A percentile compares a stretch with the other conserved stretches of the same genome.
phyloP scores from a whole-genome alignment of 805 yeast species.

The Blastobotrys chiropterorum region DNA sequence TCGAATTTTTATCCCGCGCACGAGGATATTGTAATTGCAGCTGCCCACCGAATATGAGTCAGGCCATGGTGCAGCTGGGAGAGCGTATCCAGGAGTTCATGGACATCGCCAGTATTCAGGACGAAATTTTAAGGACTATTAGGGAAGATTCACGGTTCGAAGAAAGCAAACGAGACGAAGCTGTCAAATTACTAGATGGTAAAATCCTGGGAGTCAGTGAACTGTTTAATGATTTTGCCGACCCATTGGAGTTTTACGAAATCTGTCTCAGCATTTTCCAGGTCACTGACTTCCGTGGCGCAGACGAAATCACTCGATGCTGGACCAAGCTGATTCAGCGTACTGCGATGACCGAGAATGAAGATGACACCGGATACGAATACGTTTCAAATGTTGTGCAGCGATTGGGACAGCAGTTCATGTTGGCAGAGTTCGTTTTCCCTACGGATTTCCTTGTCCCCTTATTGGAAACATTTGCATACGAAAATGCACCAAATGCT shows the following conservation, averaged over 20 bases:
- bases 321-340: conserved; percentile 62
- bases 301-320: conserved; percentile 72
- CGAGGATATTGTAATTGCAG: conserved; percentile 86
- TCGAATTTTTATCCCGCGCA: conserved; percentile 85
- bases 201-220: conserved; percentile 68
- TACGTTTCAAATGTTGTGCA: conserved; percentile 33
- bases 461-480: conserved; percentile 52
- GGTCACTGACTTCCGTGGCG: conserved; percentile 76
- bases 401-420: conserved; percentile 56
- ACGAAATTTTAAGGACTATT: conserved; percentile 43
- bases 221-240: conserved; percentile 78
- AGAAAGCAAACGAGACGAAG: conserved; percentile 43
- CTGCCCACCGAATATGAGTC: conserved; percentile 70
- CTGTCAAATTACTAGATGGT: conserved; percentile 51
- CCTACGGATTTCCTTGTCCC: conserved; percentile 69
- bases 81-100: conserved; percentile 69
- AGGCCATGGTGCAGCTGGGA: conserved; percentile 65
- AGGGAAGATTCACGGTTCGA: conserved; percentile 36
- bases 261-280: conserved; percentile 73
- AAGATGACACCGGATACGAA: conserved; percentile 28
- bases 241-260: conserved; percentile 81
- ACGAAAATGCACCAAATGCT: conserved; percentile 36
- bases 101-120: conserved; percentile 82
- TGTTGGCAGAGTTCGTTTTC: conserved; percentile 69
- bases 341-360: conserved; percentile 39